Base-by-base conservation (phyloP, 129 eudicot species). In the Pseudognaphalium luteoalbum region DNA sequence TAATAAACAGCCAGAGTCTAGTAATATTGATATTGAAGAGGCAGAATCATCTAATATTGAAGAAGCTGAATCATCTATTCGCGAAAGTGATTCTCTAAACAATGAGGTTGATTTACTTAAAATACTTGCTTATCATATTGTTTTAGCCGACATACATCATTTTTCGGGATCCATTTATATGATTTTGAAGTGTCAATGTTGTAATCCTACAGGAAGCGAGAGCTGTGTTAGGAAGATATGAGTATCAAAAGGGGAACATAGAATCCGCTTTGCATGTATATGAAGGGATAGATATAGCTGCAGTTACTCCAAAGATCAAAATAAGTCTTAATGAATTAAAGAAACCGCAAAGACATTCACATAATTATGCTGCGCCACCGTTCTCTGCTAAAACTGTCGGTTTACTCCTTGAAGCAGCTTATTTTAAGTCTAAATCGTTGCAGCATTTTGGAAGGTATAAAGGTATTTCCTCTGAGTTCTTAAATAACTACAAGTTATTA, bases 251-350 rank as follows among this genome's bases (percentile, higher is more conserved):
- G 74, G 99, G 99, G 68, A 94, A 94, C 81, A 72, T 83, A 56
- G 99, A 94, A 86, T 93, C 92, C 21, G 99, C 99, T 65, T 80
- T 94, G 50, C 93, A 83, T 78, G 97, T 94, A 69, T 94, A 87
- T 71, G 96, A 91, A 83, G 99, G 96, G 25, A 89, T 94, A 25
- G 96, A 94, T 68, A 79, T 91, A 66, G 78, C 84, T 71, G 81
- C 90, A 39, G 81, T 87, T 50, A 83, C 90, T 29, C 84, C 92
- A 62, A 94, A 89, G 82, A 87, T 94, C 68, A 94, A 87, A 87
- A 71, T 85, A n/a, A 79, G 96, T 14, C 93, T 94, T 77, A 66
- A 80, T 35, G 83, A 59, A 73, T 66, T 74, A 60, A 84, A 75
- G 39, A 83, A 82, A 62, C 85, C 84, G 63, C 87, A 32, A 76